Base-by-base conservation (phyloP, 106 monocot genomes). In the Allium cepa region DNA sequence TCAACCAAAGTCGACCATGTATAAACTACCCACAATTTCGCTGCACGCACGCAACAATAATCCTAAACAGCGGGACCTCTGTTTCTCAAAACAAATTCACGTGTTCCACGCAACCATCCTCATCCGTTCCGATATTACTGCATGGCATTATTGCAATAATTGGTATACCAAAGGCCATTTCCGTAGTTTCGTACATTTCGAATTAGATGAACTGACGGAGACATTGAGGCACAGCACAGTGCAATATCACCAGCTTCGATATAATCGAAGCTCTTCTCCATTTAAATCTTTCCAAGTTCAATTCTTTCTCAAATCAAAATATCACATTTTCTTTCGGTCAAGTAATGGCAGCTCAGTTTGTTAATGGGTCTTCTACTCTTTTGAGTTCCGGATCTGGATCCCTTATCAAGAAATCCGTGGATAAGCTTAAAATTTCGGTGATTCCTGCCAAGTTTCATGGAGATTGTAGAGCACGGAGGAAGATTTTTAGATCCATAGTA, bases 291-390 rank as follows among this genome's bases (percentile, higher is more conserved):
- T 36, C 5, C 0, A 36, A 14, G 46, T 47, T 63, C 45, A 13
- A 46, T 45, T 64, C 8, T 49, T 17, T 7, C 64, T 17, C 48
- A 36, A 36, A 36, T 49, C n/a, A 36, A 48, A 48, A 13, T 18
- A n/a, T 49, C 64, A 16, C 64, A 47, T 4, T 49, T 49, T 26
- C 16, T 49, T 1, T 17, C 16, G 0, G 11, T 63, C 64, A 46
- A 8, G 13, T 17, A 49, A 48, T 49, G 64, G 49, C 49, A 49
- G 64, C 48, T 48, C 64, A 64, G 0, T 10, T 49, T 17, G 64
- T 64, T 17, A 64, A 49, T 17, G 64, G 64, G 49, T 17, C 48
- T 17, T 64, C 64, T 11, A 46, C 64, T 64, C 64, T 64, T 49
- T 48, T 49, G 64, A 64, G 17, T 49, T 49, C 64, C 45, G 49